Base-by-base conservation (phyloP, 768 basidiomycete genomes). In the Suillus ampliporus region DNA sequence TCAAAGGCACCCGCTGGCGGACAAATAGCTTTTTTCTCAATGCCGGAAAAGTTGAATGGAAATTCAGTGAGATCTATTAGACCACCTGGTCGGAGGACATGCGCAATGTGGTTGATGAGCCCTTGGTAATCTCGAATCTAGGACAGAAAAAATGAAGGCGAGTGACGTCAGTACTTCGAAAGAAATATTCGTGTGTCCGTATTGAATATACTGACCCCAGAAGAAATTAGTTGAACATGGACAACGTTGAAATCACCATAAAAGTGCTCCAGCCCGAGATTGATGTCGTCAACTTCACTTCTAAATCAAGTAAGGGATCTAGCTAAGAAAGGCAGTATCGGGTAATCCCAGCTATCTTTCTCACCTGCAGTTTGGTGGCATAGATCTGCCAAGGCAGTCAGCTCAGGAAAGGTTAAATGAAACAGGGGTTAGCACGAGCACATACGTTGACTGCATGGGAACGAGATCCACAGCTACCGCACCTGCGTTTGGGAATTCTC, bases 281-380 rank as follows among this genome's bases (percentile, higher is more conserved):
- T 94, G 71, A 93, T 87, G 71, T 94, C 92, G 71, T 93, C 92
- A 9, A 92, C 84, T 73, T 94, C 91, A 68, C 88, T 91, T 79
- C 91, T 92, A 65, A 34, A 69, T 57, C 57, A 58, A 64, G 56
- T 40, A 34, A 63, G 57, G 56, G 23, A 57, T 31, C 57, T 38
- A 47, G 58, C 66, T 58, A 37, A 15, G 23, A 56, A 57, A 44
- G 59, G 46, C 38, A 62, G 40, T 58, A 44, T 35, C 48, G 23
- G 59, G 17, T 34, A 19, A 59, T 57, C n/a, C 31, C 34, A 26
- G 61, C 14, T 61, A 65, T 63, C 61, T 34, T 44, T 57, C 72
- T 64, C 64, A 91, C 89, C 90, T 86, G 74, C 85, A 84, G 71
- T 93, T 92, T 46, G 77, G 78, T 41, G 90, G 91, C 84, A 92